Base-by-base conservation (phyloP, 2,329 filamentous ascomycete species). In the Xylariaceae sp. region DNA sequence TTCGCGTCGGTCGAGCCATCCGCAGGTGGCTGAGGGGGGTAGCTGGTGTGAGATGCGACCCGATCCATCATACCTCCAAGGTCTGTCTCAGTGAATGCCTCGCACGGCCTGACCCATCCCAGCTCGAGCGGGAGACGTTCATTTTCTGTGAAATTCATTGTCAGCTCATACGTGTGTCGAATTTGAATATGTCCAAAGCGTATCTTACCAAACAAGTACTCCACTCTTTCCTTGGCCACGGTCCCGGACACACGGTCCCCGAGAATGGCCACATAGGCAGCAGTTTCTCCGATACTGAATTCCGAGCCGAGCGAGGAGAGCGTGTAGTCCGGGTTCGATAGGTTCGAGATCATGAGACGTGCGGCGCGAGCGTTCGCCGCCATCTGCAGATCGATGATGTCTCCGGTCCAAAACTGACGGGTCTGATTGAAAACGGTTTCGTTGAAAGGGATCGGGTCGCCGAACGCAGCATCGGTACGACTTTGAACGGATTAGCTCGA, bases 371-470 rank as follows among this genome's bases (percentile, higher is more conserved):
- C 34, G 32, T 46, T 69, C 40, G 73, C 73, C 3, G 70, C 52
- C 61, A 66, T 65, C 1, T 64, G 39, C 2, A 65, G 54, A 13
- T 62, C 56, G 26, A 78, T 48, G 19, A 61, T 56, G 2, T 62
- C 51, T 0, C 41, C 61, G 0, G 65, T 71, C 74, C 73, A 79
- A 58, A 69, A 78, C 3, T 47, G 42, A 24, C 51, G 61, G 0
- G 66, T 67, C 38, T 66, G 53, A 37, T 70, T 64, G 51, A 78
- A 79, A 43, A 76, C 53, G 2, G 64, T 67, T 39, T 69, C 58
- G 56, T 78, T 75, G 62, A 79, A 79, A 39, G 67, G 42, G 48
- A 73, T 65, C 47, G 72, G 71, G 56, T 72, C 71, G 15, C 74
- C 74, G 38, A 74, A 66, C 61, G 60, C 71, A 4, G 64, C 68